Percentiles rank a stretch among this genome's conserved stretches.
These are phyloP conservation scores for Geotrichum bryndzae DNA, from an alignment of 1,139 yeast genomes.

Conservation along the genomic window DNA sequence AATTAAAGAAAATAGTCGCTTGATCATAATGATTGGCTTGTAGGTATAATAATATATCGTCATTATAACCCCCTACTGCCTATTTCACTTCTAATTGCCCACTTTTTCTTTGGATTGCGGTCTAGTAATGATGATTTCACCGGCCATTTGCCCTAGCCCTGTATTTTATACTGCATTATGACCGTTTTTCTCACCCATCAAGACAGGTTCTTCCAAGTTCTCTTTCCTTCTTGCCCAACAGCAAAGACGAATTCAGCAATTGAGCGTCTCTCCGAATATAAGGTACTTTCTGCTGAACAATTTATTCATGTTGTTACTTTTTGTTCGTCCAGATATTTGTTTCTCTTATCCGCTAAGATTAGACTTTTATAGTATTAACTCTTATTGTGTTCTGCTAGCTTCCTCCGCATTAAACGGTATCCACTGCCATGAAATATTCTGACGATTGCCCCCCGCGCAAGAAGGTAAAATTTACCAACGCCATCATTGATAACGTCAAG, in stretches of 20 bases:
- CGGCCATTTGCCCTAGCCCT: too few relatives aligned
- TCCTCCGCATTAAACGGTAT: neutral
- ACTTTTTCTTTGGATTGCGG: too few relatives aligned
- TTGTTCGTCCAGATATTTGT: neutral
- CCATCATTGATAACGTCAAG: neutral
- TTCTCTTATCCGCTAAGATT: neutral
- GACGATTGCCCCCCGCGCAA: neutral
- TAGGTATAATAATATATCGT: too few relatives aligned
- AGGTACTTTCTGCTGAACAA: neutral
- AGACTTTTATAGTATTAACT: neutral
- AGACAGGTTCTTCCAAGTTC: neutral
- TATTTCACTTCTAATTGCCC: too few relatives aligned
- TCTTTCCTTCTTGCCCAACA: too few relatives aligned
- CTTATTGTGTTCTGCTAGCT: neutral
- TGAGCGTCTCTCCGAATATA: neutral
- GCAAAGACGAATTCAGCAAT: neutral
- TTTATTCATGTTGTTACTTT: neutral
- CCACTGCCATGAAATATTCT: neutral
- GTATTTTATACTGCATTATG: too few relatives aligned
- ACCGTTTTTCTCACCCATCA: neutral
- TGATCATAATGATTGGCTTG: too few relatives aligned
- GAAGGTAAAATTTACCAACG: neutral
- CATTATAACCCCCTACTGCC: too few relatives aligned
- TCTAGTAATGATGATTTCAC: too few relatives aligned
- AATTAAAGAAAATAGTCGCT: too few relatives aligned